Base-by-base conservation (phyloP, 768 basidiomycete species). In the Serendipita sp. region DNA sequence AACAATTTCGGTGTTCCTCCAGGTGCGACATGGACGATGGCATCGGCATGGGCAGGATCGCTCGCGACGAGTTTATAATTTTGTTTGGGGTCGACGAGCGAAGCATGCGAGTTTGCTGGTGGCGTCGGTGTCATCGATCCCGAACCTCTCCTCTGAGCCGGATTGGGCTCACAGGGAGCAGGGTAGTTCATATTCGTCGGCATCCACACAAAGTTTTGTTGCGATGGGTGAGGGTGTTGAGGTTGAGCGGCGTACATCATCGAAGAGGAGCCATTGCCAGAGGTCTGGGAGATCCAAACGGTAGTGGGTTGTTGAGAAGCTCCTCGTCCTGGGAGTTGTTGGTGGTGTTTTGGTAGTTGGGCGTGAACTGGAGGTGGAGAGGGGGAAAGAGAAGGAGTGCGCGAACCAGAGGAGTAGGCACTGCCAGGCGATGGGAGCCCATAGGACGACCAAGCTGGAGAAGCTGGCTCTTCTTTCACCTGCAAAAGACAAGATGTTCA, bases 31-130 rank as follows among this genome's bases (percentile, higher is more conserved):
- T 54, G 52, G 13, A 54, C 52, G 52, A 54, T 54, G 13, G 52
- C 52, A 30, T 54, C 52, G 10, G 52, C 52, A 28, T 54, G 52
- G 16, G 52, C 52, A 16, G 52, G 52, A 30, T 54, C 52, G 30
- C 16, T 16, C 13, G 52, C 52, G 52, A 54, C 52, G 52, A 54
- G 52, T 30, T 54, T 54, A 30, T 54, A 54, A 30, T 54, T 54
- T 54, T 54, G 52, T 30, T 54, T 54, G 16, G 52, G 52, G 52
- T 54, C 52, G 13, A 54, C 52, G 52, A 54, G 52, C 52, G 52
- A 15, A 30, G 52, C 52, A 11, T 54, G 52, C 16, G 16, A 16
- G 11, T 15, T 16, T 15, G 11, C 23, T 1, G 52, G 52, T 11
- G 52, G 52, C 13, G 52, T 54, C 23, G 52, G 52, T 11, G 52